phyloP scores from a whole-genome alignment of 1,139 yeast species.

The Saccharomycopsis hybrid region DNA sequence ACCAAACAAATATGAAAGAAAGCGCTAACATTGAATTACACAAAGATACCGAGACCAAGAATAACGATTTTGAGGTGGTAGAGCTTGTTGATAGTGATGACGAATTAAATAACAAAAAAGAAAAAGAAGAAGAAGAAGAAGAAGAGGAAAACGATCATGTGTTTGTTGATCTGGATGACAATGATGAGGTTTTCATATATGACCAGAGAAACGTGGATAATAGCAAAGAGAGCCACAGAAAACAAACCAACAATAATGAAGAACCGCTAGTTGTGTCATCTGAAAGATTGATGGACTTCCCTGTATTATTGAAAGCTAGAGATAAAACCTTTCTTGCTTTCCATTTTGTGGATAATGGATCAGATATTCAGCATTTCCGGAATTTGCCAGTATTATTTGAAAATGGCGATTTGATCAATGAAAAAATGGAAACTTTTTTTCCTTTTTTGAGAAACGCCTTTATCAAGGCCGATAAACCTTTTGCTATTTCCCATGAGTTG shows the following conservation, averaged over 20 bases:
- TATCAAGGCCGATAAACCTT: neutral
- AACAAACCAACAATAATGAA: neutral
- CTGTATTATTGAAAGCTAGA: constrained; percentile 1
- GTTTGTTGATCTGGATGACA: neutral
- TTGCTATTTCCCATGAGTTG: constrained; percentile 6
- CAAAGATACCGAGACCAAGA: too few relatives aligned
- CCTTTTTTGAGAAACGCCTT: constrained; percentile 6
- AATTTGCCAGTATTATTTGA: constrained; percentile 1
- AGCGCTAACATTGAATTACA: too few relatives aligned
- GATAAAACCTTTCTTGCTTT: neutral
- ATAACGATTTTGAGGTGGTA: too few relatives aligned
- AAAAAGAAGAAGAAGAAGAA: neutral
- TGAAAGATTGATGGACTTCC: constrained; percentile 1
- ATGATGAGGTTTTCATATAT: constrained; percentile 4
- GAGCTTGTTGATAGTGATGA: too few relatives aligned
- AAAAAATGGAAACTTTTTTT: constrained; percentile 8
- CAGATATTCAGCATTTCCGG: neutral
- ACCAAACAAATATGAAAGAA: too few relatives aligned
- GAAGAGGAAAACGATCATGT: neutral
- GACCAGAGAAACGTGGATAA: constrained; percentile 1
- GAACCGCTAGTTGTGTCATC: neutral
- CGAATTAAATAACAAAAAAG: neutral
- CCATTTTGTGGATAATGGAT: neutral
- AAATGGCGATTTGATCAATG: neutral
- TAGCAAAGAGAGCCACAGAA: too few relatives aligned